These are phyloP conservation scores for Xylariaceae sp. DNA, from an alignment of 2,329 filamentous ascomycete genomes.

Conservation along the genomic window DNA sequence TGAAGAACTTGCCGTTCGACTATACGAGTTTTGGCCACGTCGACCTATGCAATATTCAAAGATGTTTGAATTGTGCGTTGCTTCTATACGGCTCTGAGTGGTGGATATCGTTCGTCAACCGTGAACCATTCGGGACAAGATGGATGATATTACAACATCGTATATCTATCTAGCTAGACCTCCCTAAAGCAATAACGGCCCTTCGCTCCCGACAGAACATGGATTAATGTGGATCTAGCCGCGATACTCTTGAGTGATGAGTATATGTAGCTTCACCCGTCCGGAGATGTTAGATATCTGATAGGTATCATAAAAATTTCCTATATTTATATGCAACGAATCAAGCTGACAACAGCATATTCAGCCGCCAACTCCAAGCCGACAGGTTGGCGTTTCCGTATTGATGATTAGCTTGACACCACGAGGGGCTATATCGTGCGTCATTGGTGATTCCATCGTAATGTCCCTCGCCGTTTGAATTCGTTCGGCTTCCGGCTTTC, in stretches of 20 bases:
- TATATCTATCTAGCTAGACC: too few relatives aligned
- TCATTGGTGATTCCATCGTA: conserved; percentile 7
- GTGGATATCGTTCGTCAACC: too few relatives aligned
- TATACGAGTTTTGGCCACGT: too few relatives aligned
- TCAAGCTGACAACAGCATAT: not conserved
- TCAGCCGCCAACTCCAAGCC: conserved; percentile 7
- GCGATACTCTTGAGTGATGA: conserved; percentile 4
- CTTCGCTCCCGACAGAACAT: conserved; percentile 1
- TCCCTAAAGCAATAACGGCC: not conserved
- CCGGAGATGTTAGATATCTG: conserved; percentile 10
- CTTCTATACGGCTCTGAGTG: too few relatives aligned
- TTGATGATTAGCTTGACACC: conserved; percentile 7
- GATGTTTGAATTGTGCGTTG: too few relatives aligned
- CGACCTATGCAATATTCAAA: too few relatives aligned
- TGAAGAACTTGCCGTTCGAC: too few relatives aligned
- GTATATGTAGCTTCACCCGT: conserved; percentile 3
- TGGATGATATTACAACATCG: too few relatives aligned
- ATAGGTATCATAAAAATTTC: conserved; percentile 4
- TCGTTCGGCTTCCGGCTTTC: conserved; percentile 39
- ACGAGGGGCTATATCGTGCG: conserved; percentile 6
- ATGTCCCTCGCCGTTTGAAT: conserved; percentile 34
- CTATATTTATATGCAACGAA: not conserved
- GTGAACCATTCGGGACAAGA: too few relatives aligned
- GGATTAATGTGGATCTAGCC: conserved; percentile 9
- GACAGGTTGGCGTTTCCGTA: conserved; percentile 8